Base-by-base conservation (phyloP, 2,329 filamentous ascomycete species). In the Colletotrichum zoysiae region DNA sequence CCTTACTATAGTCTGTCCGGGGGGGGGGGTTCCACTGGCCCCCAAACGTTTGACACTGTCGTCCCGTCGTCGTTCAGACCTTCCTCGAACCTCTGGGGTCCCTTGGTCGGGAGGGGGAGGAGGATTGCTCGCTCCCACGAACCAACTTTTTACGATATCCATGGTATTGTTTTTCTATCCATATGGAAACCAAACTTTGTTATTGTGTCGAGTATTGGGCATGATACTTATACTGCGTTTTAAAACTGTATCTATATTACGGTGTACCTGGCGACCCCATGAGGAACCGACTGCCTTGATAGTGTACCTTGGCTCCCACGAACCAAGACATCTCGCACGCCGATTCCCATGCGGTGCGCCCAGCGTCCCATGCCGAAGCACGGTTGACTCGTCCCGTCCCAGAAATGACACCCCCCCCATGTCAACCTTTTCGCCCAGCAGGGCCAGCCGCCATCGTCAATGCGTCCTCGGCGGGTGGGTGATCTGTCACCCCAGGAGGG, bases 341-440 rank as follows among this genome's bases (percentile, higher is more conserved):
- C 44, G 30, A 46, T 51, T 42, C 44, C 48, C 46, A n/a, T 63
- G 23, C 33, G 33, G 33, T 51, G 61, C 61, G 61, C 61, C 50
- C 50, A 56, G 60, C 60, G 48, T 63, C 35, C 35, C 60, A 55
- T 40, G 35, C 46, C 35, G 40, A 38, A 18, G 48, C 23, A 8
- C 42, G 64, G 58, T 71, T 56, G 69, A 71, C 69, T 69, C 59
- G 59, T 44, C 18, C 40, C 42, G 42, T 68, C 69, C 69, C 64
- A 50, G 50, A 46, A 59, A 20, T 14, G 23, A 6, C 18, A n/a
- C 9, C 3, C 26, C 26, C 40, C 57, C 57, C 26, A 33, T 33
- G 35, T n/a, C 38, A n/a, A n/a, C 40, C 20, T 44, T 3, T 30
- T 26, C 18, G 67, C 67, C 67, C 67, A 61, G 63, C 57, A 70